Evolutionary conservation across 192 early-diverging fungal genomes (phyloP), one percentile per base, ranked within the genome.

Genomic region (Gryganskiella cystojenkinii): DNA sequence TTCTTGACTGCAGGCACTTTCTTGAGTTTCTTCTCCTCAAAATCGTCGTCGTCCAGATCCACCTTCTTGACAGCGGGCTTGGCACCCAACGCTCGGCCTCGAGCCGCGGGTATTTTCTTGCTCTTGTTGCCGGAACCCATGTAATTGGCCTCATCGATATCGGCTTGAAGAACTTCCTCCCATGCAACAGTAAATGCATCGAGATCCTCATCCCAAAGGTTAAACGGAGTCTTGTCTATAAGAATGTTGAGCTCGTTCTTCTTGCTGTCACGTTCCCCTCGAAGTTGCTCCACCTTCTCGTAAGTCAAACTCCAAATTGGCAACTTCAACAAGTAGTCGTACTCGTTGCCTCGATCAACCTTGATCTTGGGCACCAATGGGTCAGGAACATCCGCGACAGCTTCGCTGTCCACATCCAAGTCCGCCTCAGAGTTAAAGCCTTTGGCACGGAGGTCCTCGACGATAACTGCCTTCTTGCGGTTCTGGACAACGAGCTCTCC

Each of bases 291-390:
- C 20, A 80, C 78, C 82, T 95, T 96, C 63, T 99, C 93, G 55
- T 85, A 79, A 11, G 96, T 98, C 68, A 99, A 85, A 57, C 87
- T 95, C 90, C 93, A 95, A 47, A 98, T 94, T 30, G 93, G 90
- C 90, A 98, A 95, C 20, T 83, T 84, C 64, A 99, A 76, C 27
- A 99, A 83, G 67, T 98, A 99, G 71, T 97, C 94, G 66, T 86
- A 98, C 53, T 62, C 92, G 85, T 43, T 81, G 40, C 60, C 67
- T 9, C 19, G 69, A 4, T 58, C 61, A 19, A 60, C 55, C 45
- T 67, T 68, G 55, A 58, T 13, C 35, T 80, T 80, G 22, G 50
- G 51, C 24, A 10, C 58, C 70, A 14, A 37, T 67, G 57, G 47
- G 27, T 44, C 40, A n/a, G 44, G 83, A 80, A 17, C 55, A 62